These are phyloP conservation scores for Blastobotrys attinorum DNA, from an alignment of 805 yeast species.

Conservation along the genomic window DNA sequence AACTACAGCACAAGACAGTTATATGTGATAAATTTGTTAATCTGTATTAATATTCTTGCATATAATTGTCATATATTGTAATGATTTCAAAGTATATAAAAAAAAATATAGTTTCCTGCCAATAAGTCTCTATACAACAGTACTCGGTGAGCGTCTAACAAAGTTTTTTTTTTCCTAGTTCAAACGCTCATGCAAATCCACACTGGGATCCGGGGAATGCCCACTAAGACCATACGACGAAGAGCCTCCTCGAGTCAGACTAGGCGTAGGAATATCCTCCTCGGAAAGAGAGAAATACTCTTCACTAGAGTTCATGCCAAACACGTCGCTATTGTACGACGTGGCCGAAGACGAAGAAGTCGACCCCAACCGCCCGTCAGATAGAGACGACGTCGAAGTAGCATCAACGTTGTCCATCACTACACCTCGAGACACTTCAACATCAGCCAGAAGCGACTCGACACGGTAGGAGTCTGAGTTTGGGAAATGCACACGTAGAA, in stretches of 20 bases:
- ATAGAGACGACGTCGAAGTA: background rate
- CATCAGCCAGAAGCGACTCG: conserved; percentile 48
- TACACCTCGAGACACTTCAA: conserved; percentile 50
- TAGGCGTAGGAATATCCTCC: conserved; percentile 6
- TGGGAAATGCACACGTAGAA: conserved; percentile 58
- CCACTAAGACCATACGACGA: too few species aligned
- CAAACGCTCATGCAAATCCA: too few species aligned
- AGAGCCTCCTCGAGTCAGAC: conserved; percentile 5
- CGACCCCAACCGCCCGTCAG: background rate
- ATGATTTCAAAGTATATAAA: too few species aligned
- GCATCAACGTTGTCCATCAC: conserved; percentile 27
- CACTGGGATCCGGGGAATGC: too few species aligned
- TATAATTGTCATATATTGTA: too few species aligned
- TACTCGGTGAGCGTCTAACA: too few species aligned
- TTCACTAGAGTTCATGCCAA: background rate
- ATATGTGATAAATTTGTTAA: too few species aligned
- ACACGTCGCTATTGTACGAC: conserved; percentile 1
- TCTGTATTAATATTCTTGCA: too few species aligned
- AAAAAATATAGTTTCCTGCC: too few species aligned
- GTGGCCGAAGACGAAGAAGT: background rate
- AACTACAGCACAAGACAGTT: too few species aligned
- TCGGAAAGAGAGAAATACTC: background rate
- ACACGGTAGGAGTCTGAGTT: conserved; percentile 55
- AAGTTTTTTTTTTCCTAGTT: too few species aligned
- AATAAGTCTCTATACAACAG: too few species aligned